phyloP scores from a whole-genome alignment of 352 stramenopile genomes.

The Pilasporangium apinafurcum region DNA sequence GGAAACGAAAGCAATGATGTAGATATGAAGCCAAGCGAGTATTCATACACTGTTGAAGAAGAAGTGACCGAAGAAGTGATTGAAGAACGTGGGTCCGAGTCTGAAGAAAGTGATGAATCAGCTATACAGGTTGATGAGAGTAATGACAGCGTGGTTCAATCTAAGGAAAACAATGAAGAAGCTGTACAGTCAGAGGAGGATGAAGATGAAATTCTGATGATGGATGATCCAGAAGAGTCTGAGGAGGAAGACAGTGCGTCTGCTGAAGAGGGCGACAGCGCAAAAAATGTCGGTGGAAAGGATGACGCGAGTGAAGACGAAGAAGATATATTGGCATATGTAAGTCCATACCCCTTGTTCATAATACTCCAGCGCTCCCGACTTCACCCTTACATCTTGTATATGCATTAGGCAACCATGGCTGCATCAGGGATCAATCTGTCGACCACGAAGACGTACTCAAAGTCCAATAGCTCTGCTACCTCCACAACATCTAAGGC shows the following conservation, averaged over 20 bases:
- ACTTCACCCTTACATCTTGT: background rate
- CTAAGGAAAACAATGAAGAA: constrained; percentile 4
- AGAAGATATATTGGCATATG: constrained; percentile 43
- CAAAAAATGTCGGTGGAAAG: constrained; percentile 12
- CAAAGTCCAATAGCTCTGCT: background rate
- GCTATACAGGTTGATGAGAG: constrained; percentile 4
- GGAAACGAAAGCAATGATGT: too few relatives aligned
- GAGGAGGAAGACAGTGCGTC: constrained; percentile 9
- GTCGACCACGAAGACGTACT: constrained; percentile 10
- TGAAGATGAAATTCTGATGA: constrained; percentile 37
- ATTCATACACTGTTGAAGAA: too few relatives aligned
- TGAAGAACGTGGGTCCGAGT: background rate
- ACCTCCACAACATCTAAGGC: constrained; percentile 2
- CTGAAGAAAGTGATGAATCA: background rate
- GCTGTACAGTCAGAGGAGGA: constrained; percentile 20
- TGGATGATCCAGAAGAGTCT: constrained; percentile 29
- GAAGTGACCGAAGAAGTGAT: background rate
- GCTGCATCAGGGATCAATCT: constrained; percentile 40
- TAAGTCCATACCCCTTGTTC: constrained; percentile 16
- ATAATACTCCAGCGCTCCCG: too few relatives aligned
- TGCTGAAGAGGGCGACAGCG: constrained; percentile 2
- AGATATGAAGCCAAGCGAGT: too few relatives aligned
- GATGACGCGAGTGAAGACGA: constrained; percentile 25
- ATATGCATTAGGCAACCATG: constrained; percentile 25
- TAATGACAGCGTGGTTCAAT: background rate